Conservation (phyloP, 176 grass and related monocot genomes). For the Puya raimondii region DNA sequence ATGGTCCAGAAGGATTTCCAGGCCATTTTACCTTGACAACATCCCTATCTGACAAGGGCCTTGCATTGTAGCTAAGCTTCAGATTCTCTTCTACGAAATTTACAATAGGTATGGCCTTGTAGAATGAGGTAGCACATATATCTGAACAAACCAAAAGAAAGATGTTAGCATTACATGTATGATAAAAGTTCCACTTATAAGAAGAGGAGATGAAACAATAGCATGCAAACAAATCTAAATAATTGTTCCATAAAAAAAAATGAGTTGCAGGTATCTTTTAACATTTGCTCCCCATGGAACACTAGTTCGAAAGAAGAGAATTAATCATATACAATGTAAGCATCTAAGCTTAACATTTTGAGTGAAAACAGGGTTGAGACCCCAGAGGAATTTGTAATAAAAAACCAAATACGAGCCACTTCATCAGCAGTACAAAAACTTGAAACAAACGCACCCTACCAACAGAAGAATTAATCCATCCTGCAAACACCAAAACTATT, state of each 20-base stretch:
- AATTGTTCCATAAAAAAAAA: neutral
- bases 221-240: neutral
- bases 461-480: no score
- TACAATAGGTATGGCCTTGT: conserved; percentile 50
- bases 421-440: no score
- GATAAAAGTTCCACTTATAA: neutral
- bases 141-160: conserved; percentile 34
- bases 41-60: conserved; percentile 41
- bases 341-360: no score
- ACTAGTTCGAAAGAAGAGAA: no score
- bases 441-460: no score
- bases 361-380: no score
- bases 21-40: conserved; percentile 41
- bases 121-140: conserved; percentile 81
- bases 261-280: no score
- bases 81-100: conserved; percentile 45
- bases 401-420: no score
- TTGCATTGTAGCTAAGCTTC: conserved; percentile 27
- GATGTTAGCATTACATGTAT: neutral
- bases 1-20: neutral
- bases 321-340: no score
- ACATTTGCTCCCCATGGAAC: no score
- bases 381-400: no score
- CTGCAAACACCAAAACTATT: no score
- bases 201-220: neutral